These are phyloP conservation scores for Dendrobium nobile DNA, from an alignment of 106 monocot species.

Conservation along the genomic window DNA sequence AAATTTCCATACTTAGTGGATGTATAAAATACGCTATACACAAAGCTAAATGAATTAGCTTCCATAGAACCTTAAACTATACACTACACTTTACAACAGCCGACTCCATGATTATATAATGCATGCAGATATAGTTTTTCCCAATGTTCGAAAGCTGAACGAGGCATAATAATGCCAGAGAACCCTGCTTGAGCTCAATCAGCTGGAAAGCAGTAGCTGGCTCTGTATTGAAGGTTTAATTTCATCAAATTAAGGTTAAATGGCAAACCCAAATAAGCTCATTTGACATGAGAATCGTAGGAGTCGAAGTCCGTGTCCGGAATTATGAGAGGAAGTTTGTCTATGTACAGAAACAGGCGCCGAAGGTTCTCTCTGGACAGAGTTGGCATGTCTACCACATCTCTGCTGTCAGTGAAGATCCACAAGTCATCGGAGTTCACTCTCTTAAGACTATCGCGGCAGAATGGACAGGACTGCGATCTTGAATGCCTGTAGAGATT, in stretches of 20 bases:
- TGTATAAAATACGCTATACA: background rate
- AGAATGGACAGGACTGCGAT: conserved; percentile 92
- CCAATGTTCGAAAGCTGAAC: background rate
- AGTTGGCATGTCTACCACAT: conserved; percentile 60
- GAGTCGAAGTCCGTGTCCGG: conserved; percentile 60
- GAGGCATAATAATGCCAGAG: background rate
- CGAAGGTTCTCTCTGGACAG: conserved; percentile 66
- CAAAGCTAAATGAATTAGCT: background rate
- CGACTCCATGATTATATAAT: conserved; percentile 2
- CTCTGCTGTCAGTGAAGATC: conserved; percentile 64
- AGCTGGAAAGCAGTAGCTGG: background rate
- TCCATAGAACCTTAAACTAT: background rate
- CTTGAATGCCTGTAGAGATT: conserved; percentile 57
- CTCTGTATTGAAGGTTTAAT: background rate
- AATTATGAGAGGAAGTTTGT: conserved; percentile 66
- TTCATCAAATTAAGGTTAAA: background rate
- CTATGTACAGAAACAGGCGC: conserved; percentile 82
- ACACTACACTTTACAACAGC: conserved; percentile 12
- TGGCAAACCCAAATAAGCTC: background rate
- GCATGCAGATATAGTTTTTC: conserved; percentile 2
- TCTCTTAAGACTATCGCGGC: conserved; percentile 80
- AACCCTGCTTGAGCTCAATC: background rate
- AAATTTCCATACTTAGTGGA: background rate
- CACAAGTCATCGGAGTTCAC: conserved; percentile 76
- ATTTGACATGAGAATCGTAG: conserved; percentile 75